phyloP scores from a whole-genome alignment of 306 rosid genomes.

The Nissolia schottii region DNA sequence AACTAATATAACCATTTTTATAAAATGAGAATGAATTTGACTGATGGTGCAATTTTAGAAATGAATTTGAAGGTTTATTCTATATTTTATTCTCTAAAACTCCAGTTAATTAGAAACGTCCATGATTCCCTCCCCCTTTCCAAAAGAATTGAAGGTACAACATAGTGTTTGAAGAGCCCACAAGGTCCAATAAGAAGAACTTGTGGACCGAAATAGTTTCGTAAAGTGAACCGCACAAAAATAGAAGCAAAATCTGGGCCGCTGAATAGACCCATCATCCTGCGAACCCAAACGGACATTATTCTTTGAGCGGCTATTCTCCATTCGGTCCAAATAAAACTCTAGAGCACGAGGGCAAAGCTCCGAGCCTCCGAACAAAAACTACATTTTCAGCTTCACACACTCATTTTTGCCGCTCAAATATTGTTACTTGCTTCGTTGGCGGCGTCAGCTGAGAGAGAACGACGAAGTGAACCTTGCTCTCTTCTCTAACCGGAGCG shows the following conservation, averaged over 20 bases:
- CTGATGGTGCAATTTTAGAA: too few relatives aligned
- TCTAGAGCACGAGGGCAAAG: neutral
- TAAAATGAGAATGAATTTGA: too few relatives aligned
- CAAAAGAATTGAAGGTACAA: neutral
- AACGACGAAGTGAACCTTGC: neutral
- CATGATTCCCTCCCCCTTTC: neutral
- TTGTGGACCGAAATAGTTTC: neutral
- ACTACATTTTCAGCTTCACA: neutral
- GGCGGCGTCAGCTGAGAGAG: constrained; percentile 19
- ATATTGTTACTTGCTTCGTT: neutral
- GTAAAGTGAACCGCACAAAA: neutral
- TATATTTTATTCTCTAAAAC: too few relatives aligned
- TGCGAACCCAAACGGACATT: neutral
- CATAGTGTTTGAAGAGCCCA: neutral
- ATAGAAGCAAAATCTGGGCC: neutral
- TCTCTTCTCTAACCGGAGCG: neutral
- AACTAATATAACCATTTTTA: too few relatives aligned
- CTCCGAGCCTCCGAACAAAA: neutral
- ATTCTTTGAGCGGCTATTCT: neutral
- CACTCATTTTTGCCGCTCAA: constrained; percentile 34
- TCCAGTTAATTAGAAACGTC: too few relatives aligned
- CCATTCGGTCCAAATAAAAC: constrained; percentile 12
- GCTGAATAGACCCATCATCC: neutral
- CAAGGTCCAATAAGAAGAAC: neutral
- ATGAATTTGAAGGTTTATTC: too few relatives aligned